Base-by-base conservation (phyloP, 2,329 filamentous ascomycete genomes). In the Niveomyces coronatus region DNA sequence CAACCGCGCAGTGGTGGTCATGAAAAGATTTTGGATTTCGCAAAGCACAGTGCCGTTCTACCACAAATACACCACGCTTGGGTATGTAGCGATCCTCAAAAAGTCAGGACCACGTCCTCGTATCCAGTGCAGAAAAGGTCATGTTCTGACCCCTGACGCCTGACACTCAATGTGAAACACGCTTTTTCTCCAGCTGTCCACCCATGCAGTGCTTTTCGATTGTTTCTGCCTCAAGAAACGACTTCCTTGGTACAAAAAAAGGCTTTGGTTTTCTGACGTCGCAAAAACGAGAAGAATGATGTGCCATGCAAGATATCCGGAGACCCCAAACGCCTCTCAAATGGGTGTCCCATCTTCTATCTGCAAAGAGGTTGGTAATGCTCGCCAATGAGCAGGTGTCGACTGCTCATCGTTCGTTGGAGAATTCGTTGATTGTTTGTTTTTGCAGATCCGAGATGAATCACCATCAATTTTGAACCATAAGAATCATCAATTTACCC, bases 241-340 rank as follows among this genome's bases (percentile, higher is more conserved):
- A 58, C 56, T 64, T 39, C 60, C 62, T 57, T 63, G 53, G 57
- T 61, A 63, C 58, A 65, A 64, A 62, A 28, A 39, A 39, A 33
- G 57, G 56, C 45, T 45, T 55, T 34, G 24, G 34, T 39, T 39
- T 32, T 39, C 30, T 39, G 30, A 55, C 52, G 55, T 58, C 52
- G 56, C 57, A 64, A 64, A 67, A 64, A 65, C 59, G 62, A 56
- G 56, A 56, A 57, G 52, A 58, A 63, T 57, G 57, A 63, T 62
- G 56, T 65, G 65, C 70, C 68, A 77, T 82, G 79, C 77, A 75
- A 82, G 79, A 84, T 84, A 85, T 85, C 81, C 81, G 80, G 81
- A 64, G 59, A 79, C 70, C 71, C 75, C 71, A 73, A 78, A 84
- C 81, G 79, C 79, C 79, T 76, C 66, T 68, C 65, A 63, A 69